Conservation (phyloP, 225 moss, liverwort and hornwort genomes). For the Antitrichia curtipendula region DNA sequence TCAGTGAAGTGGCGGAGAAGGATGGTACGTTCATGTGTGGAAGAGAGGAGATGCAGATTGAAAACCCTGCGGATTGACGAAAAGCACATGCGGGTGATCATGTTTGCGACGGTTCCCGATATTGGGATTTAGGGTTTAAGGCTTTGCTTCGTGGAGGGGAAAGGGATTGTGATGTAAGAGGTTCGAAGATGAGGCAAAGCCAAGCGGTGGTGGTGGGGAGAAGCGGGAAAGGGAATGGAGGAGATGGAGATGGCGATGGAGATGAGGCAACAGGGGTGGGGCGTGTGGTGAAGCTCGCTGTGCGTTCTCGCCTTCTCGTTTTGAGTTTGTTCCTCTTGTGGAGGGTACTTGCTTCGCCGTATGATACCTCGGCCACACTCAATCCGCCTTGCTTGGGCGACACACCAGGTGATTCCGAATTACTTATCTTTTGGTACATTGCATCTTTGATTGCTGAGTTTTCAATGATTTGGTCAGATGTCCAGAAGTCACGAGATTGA, state of each 20-base stretch:
- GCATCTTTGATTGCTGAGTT: not conserved
- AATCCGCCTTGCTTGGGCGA: constrained; percentile 47
- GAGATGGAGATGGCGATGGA: not conserved
- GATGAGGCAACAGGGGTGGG: not conserved
- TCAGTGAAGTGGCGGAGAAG: not conserved
- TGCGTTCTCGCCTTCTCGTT: constrained; percentile 49
- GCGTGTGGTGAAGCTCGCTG: constrained; percentile 25
- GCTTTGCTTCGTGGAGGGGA: not conserved
- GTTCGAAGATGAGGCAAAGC: not conserved
- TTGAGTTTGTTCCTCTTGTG: constrained; percentile 45
- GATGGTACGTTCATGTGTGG: not conserved
- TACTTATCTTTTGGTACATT: not conserved
- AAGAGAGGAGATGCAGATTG: not conserved
- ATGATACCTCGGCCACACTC: constrained; percentile 79
- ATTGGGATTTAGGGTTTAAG: not conserved
- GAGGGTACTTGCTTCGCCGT: constrained; percentile 48
- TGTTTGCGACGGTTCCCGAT: not conserved
- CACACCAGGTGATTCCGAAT: not conserved
- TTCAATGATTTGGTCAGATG: not conserved
- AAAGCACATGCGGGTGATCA: not conserved
- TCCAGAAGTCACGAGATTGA: not conserved
- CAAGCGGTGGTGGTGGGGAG: not conserved
- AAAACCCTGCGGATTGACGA: not conserved
- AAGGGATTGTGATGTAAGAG: not conserved
- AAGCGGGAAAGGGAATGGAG: not conserved